A percentile compares a stretch with the other conserved stretches of the same genome.
Evolutionary conservation across 1,284 basidiomycete genomes (phyloP).

Genomic region (Moesziomyces sp.): DNA sequence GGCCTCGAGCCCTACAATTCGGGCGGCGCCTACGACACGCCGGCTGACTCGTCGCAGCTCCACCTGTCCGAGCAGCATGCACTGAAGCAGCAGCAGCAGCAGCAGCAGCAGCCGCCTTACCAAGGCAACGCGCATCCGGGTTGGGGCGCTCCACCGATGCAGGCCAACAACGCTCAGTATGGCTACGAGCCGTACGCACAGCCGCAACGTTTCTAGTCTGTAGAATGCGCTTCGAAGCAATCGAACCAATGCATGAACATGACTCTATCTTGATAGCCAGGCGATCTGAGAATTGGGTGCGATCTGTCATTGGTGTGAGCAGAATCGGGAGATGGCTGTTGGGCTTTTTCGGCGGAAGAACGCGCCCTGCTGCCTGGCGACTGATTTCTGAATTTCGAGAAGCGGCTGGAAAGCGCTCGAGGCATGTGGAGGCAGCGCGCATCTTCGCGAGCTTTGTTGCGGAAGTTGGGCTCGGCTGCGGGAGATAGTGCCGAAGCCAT

Average conservation of each 20-base stretch:
- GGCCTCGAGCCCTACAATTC: constrained; percentile 16
- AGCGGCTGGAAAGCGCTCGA: constrained; percentile 38
- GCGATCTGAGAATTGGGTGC: background rate
- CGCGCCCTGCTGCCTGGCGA: constrained; percentile 1
- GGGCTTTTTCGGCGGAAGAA: background rate
- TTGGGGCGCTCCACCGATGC: constrained; percentile 22
- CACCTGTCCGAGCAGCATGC: constrained; percentile 8
- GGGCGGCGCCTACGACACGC: constrained; percentile 8
- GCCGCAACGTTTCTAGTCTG: constrained; percentile 10
- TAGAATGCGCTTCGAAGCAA: too few relatives aligned
- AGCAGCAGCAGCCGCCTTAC: too few relatives aligned
- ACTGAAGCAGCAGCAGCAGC: constrained; percentile 2
- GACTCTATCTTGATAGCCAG: too few relatives aligned
- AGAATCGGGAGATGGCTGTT: constrained; percentile 3
- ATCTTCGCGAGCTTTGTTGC: constrained; percentile 3
- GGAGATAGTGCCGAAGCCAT: background rate
- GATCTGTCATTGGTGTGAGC: background rate
- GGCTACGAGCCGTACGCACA: constrained; percentile 24
- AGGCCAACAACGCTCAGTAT: constrained; percentile 6
- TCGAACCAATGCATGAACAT: too few relatives aligned
- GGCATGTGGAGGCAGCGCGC: constrained; percentile 25
- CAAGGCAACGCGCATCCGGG: constrained; percentile 5
- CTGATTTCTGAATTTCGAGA: constrained; percentile 15
- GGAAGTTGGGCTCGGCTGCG: background rate
- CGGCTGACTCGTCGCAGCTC: constrained; percentile 13